Conservation (phyloP, 2,329 filamentous ascomycete species). For the Alternaria brassicae region DNA sequence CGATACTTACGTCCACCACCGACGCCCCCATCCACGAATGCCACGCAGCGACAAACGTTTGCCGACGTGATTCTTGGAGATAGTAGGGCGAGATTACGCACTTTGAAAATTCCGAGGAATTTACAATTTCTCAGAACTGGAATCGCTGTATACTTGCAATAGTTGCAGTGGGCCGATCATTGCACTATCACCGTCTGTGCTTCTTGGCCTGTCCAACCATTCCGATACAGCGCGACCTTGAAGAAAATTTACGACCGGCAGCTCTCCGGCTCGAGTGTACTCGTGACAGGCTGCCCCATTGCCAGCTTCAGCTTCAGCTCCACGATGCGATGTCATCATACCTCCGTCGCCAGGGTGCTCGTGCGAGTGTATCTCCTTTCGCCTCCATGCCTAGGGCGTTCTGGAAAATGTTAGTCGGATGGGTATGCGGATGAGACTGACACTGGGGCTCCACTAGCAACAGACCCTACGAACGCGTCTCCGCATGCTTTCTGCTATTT, state of each 20-base stretch:
- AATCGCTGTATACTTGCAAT: constrained; percentile 7
- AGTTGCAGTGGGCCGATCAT: constrained; percentile 19
- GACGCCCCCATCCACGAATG: background rate
- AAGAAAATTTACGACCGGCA: constrained; percentile 20
- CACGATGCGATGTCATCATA: constrained; percentile 30
- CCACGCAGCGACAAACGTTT: background rate
- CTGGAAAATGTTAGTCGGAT: constrained; percentile 22
- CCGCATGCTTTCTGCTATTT: constrained; percentile 27
- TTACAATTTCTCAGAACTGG: background rate
- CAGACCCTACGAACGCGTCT: constrained; percentile 23
- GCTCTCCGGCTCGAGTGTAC: constrained; percentile 15
- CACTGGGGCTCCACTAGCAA: constrained; percentile 33
- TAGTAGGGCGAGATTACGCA: background rate
- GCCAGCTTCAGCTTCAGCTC: constrained; percentile 13
- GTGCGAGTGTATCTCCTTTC: constrained; percentile 25
- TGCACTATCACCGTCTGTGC: constrained; percentile 19
- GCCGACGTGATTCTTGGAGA: background rate
- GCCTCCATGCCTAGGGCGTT: constrained; percentile 16
- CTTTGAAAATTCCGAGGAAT: background rate
- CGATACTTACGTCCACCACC: background rate
- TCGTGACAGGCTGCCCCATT: constrained; percentile 17
- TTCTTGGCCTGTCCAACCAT: constrained; percentile 16
- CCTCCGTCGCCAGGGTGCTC: constrained; percentile 28
- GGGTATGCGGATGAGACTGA: constrained; percentile 24
- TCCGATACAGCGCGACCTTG: constrained; percentile 22